Conservation (phyloP, 106 monocot species). For the Dactylorhiza incarnata region DNA sequence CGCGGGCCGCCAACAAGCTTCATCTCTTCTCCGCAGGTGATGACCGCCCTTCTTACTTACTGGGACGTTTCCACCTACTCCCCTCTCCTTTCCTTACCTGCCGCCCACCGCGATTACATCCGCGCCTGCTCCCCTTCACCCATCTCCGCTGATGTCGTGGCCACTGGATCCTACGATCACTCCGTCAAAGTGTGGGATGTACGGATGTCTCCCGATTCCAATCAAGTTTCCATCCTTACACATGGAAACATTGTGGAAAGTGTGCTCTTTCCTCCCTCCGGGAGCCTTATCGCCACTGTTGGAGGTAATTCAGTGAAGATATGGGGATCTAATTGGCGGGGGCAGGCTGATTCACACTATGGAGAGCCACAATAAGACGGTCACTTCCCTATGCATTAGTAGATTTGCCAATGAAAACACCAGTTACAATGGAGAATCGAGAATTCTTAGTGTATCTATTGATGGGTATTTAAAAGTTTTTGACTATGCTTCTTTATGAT, state of each 20-base stretch:
- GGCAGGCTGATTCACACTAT: conserved; percentile 67
- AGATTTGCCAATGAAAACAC: conserved; percentile 15
- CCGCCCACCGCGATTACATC: conserved; percentile 80
- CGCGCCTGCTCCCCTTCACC: conserved; percentile 65
- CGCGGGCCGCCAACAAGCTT: conserved; percentile 45
- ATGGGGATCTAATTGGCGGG: conserved; percentile 85
- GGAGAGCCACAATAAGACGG: conserved; percentile 92
- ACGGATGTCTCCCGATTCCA: too few species aligned
- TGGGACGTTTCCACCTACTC: conserved; percentile 80
- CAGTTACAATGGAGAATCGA: conserved; percentile 27
- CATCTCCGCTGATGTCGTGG: conserved; percentile 45
- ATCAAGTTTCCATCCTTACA: too few species aligned
- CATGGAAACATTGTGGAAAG: too few species aligned
- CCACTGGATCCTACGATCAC: conserved; percentile 87
- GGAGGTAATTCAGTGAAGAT: conserved; percentile 83
- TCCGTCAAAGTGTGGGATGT: conserved; percentile 77
- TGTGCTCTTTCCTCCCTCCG: too few species aligned
- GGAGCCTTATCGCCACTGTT: conserved; percentile 74
- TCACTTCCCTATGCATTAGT: conserved; percentile 55
- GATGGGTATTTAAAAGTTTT: too few species aligned
- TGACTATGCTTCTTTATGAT: too few species aligned
- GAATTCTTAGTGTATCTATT: conserved; percentile 83
- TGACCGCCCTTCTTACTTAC: conserved; percentile 63
- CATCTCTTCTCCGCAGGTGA: conserved; percentile 88
- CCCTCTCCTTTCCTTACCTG: conserved; percentile 31